These are phyloP conservation scores for Pichia membranifaciens DNA, from an alignment of 805 yeast species.

Conservation along the genomic window DNA sequence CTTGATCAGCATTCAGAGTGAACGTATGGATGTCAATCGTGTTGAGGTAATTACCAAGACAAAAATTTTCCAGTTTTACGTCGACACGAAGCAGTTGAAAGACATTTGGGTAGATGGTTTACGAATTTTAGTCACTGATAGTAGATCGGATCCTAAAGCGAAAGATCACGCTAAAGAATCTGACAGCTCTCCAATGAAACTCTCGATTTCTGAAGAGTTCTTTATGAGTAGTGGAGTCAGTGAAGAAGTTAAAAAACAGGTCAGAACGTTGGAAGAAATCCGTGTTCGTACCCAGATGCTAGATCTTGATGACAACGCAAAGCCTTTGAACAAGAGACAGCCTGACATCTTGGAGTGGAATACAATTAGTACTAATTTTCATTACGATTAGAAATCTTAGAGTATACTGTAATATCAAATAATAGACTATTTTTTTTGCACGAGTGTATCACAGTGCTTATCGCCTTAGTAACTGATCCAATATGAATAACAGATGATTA, in stretches of 20 bases:
- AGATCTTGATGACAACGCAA: slow-evolving; percentile 28
- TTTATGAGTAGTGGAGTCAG: slow-evolving; percentile 6
- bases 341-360: not conserved
- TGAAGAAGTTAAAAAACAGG: slow-evolving; percentile 34
- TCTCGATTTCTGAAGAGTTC: slow-evolving; percentile 10
- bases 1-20: slow-evolving; percentile 50
- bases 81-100: slow-evolving; percentile 63
- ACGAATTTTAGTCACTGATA: slow-evolving; percentile 40
- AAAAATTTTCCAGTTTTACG: slow-evolving; percentile 49
- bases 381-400: slow-evolving; percentile 1
- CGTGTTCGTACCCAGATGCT: slow-evolving; percentile 47
- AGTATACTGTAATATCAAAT: too few relatives aligned
- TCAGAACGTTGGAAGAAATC: slow-evolving; percentile 38
- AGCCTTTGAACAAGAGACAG: slow-evolving; percentile 11
- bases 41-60: slow-evolving; percentile 20
- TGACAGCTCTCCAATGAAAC: slow-evolving; percentile 1
- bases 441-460: too few relatives aligned
- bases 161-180: slow-evolving; percentile 7
- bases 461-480: too few relatives aligned
- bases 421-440: too few relatives aligned
- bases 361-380: slow-evolving; percentile 2
- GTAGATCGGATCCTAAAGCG: slow-evolving; percentile 29
- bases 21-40: slow-evolving; percentile 32
- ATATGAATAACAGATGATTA: too few relatives aligned
- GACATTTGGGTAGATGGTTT: slow-evolving; percentile 78